A percentile compares a stretch with the other conserved stretches of the same genome.
phyloP scores from a whole-genome alignment of 352 stramenopile genomes.

The Pythium volutum region DNA sequence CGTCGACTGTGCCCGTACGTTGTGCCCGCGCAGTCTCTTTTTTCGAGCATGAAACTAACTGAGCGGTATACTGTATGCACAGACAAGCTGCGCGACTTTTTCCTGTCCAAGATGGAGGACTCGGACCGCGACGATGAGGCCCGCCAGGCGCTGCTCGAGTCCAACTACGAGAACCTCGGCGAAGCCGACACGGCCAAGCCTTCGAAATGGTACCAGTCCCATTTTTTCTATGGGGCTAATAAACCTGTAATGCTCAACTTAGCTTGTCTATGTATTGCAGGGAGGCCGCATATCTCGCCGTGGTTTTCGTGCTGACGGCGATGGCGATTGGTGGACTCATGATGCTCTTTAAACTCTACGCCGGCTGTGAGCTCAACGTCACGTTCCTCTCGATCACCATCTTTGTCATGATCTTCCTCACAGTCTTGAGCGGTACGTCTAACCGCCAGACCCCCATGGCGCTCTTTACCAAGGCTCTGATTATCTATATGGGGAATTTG shows the following conservation, averaged over 20 bases:
- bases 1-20: slow-evolving; percentile 65
- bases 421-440: slow-evolving; percentile 47
- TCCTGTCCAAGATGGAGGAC: slow-evolving; percentile 68
- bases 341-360: slow-evolving; percentile 54
- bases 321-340: slow-evolving; percentile 39
- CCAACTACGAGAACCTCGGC: slow-evolving; percentile 22
- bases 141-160: slow-evolving; percentile 44
- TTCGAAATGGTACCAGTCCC: slow-evolving; percentile 23
- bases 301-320: slow-evolving; percentile 37
- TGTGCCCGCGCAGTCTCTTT: too few relatives aligned
- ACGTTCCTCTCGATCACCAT: slow-evolving; percentile 60
- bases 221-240: not conserved
- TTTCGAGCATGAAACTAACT: too few relatives aligned
- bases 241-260: not conserved
- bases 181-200: slow-evolving; percentile 13
- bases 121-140: slow-evolving; percentile 52
- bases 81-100: slow-evolving; percentile 68
- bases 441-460: too few relatives aligned
- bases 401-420: slow-evolving; percentile 41
- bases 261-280: slow-evolving; percentile 15
- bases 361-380: slow-evolving; percentile 47
- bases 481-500: not conserved
- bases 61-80: not conserved
- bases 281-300: slow-evolving; percentile 51
- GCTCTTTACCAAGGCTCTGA: too few relatives aligned